Evolutionary conservation across 345 rosid species (phyloP), one percentile per base, ranked within the genome.

Genomic region (Durio zibethinus): DNA sequence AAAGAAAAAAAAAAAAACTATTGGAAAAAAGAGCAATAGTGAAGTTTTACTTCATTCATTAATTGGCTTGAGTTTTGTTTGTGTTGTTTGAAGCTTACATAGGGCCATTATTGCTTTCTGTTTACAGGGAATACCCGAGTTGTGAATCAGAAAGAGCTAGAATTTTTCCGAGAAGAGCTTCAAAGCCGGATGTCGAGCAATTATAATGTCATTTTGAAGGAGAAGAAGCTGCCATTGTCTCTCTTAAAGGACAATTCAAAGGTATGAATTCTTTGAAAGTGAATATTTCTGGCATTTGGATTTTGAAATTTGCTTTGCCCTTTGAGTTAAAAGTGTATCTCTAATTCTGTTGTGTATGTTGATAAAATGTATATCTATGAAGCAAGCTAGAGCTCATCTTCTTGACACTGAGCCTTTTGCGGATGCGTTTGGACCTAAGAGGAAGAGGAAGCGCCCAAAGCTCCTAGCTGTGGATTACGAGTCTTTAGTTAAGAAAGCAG

Each of bases 391-490:
- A 33, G 36, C 36, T 4, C 36, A 33, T 33, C 36, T 33, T 38
- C 94, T 96, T 4, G 95, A 91, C 45, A 91, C 87, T 15, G 91
- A 90, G 82, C 92, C 99, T 11, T 96, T 93, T 83, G 81, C 68
- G 81, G 96, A 93, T 90, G 91, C 97, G 50, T 96, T 96, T 83
- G 97, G 99, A 42, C 92, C 88, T 29, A 90, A 86, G 61, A 85
- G 79, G 18, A 93, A 92, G 83, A 91, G 97, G 92, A 91, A 86
- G 77, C 87, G 99, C 3, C 99, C 99, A 0, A 92, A 80, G 88
- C 93, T 93, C 64, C 75, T 89, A 71, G 98, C 97, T 64, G 72
- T 92, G 65, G 94, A 92, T 88, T 96, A 93, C 5, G 98, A 92
- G 69, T 86, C 97, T 63, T 86, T 96, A 74, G 74, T 83, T 60